Base-by-base conservation (phyloP, 768 basidiomycete species). In the Leccinum imitatum region DNA sequence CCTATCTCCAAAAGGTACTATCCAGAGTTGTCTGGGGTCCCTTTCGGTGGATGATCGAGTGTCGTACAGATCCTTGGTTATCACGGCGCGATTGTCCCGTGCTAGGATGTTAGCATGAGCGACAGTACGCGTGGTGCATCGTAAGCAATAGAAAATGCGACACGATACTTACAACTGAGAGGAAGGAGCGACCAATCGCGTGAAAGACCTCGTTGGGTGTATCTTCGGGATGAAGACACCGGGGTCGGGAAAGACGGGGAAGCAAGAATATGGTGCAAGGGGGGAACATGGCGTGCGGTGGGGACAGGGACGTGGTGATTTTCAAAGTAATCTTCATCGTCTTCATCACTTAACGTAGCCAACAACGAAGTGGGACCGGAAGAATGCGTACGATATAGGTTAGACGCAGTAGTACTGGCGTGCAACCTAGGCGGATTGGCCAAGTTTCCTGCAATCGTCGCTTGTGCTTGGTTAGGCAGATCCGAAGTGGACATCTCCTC, bases 391-490 rank as follows among this genome's bases (percentile, higher is more conserved):
- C 91, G 85, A 73, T 94, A 95, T 17, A 93, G 91, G 70, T 92
- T 90, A 14, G 95, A 96, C 14, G 97, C 94, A 33, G 31, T 33
- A 1, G 95, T 98, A 69, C 84, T 95, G 15, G 95, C 94, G 10
- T 95, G 87, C 71, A 87, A 77, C 61, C 95, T 84, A 54, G 91
- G 85, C 15, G 90, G 90, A 65, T 88, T 87, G 56, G 84, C 86
- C 47, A 94, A 78, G 68, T 90, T 91, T 54, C 87, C 87, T 27
- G 91, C 89, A 70, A 95, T 93, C 37, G 91, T 93, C 48, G 90
- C 89, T 73, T 95, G 93, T 44, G 91, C 90, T 70, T 95, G 94
- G 64, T 84, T 91, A 66, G 92, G 87, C 61, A 95, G 78, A 75
- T 95, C 95, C n/a, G 11, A 33, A 37, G 73, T 65, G 5, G 80